Evolutionary conservation across 306 rosid genomes (phyloP), one percentile per base, ranked within the genome.

Genomic region (Citrullus mucosospermus): DNA sequence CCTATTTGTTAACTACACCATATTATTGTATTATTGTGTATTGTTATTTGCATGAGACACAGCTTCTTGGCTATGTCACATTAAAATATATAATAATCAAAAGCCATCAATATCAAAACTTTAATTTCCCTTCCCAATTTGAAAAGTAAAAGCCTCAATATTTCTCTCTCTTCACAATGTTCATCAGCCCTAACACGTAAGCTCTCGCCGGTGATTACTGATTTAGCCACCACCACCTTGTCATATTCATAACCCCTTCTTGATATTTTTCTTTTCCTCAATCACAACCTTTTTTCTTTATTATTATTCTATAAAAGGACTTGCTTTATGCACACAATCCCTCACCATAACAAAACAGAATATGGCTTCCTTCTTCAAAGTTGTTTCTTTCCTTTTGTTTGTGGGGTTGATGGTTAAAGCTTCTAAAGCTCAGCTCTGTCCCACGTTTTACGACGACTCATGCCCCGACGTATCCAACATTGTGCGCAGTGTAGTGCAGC

Each of bases 391-490:
- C 16, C 48, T 80, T 17, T n/a, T 84, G 38, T 6, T 80, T 5
- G 18, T 51, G 55, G 53, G 50, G 39, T 32, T 55, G 43, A 25
- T 83, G 60, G 53, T 81, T 20, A 30, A 83, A 50, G 78, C 17
- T 38, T 41, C 72, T 43, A 65, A 17, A 13, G 85, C 87, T 76
- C 87, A 85, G 17, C 85, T 81, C 0, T 78, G 81, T 51, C 9
- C 85, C 11, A 85, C 68, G 10, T 85, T 81, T 38, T 85, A 85
- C 32, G 68, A 28, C 17, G 67, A 43, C 6, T 57, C 81, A 2
- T 85, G 87, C 58, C 72, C 81, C 5, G 70, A 81, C 18, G 59
- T 81, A 38, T 56, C 80, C 0, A 54, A 53, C 58, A 25, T 84
- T 53, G 85, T 78, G 4, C 63, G 81, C 2, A 55, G 44, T 17